Conservation (phyloP, 1,284 basidiomycete genomes). For the Ustilago hordei region DNA sequence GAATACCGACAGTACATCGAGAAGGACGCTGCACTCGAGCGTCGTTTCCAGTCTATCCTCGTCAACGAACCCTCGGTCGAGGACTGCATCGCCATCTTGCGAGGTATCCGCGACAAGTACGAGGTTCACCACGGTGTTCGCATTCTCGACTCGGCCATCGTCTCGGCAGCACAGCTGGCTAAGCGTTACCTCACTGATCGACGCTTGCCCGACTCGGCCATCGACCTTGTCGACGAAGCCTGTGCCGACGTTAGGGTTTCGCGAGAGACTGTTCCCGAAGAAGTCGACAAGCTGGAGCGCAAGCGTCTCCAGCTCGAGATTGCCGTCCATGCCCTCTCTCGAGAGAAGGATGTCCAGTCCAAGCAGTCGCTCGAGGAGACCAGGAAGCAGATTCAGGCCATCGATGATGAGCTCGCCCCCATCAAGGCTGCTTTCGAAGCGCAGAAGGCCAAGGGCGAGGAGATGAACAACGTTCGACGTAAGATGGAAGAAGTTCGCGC, state of each 20-base stretch:
- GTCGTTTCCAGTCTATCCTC: conserved; percentile 89
- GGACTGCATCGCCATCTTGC: conserved; percentile 92
- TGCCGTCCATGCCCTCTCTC: conserved; percentile 88
- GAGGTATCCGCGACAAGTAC: conserved; percentile 86
- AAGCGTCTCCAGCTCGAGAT: conserved; percentile 92
- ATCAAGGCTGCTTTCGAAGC: conserved; percentile 89
- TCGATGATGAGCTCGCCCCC: conserved; percentile 90
- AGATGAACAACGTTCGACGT: conserved; percentile 82
- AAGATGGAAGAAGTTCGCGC: conserved; percentile 91
- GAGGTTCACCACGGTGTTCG: conserved; percentile 75
- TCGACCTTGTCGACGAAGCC: conserved; percentile 69
- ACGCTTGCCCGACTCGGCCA: conserved; percentile 69
- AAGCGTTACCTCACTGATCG: conserved; percentile 83
- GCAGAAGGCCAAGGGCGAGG: conserved; percentile 86
- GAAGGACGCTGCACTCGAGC: conserved; percentile 85
- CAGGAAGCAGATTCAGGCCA: conserved; percentile 82
- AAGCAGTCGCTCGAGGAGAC: conserved; percentile 86
- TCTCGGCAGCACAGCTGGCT: conserved; percentile 89
- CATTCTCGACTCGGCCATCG: conserved; percentile 89
- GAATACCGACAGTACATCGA: conserved; percentile 97
- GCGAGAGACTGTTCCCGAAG: conserved; percentile 93
- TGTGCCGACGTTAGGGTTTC: conserved; percentile 72
- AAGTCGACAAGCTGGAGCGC: conserved; percentile 92
- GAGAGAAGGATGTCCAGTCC: conserved; percentile 86
- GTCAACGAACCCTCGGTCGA: conserved; percentile 91